phyloP scores from a whole-genome alignment of 345 rosid species.

The Luvunga scandens region DNA sequence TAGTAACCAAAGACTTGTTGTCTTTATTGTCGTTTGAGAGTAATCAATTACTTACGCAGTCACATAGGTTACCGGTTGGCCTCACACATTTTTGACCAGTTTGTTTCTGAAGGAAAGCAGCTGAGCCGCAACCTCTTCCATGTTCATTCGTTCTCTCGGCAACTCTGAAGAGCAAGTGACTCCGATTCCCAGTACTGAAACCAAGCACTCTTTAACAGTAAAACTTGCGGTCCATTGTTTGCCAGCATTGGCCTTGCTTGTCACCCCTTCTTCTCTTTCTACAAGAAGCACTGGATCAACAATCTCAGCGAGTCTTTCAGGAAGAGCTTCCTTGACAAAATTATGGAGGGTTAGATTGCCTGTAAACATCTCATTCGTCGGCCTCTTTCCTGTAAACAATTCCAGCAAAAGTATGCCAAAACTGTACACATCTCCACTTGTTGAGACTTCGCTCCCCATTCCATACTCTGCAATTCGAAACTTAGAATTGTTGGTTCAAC shows the following conservation, averaged over 20 bases:
- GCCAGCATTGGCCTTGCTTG: background rate
- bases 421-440: conserved; percentile 28
- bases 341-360: conserved; percentile 22
- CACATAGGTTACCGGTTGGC: too few species aligned
- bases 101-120: background rate
- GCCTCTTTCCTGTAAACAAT: conserved; percentile 25
- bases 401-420: conserved; percentile 33
- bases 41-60: too few species aligned
- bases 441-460: conserved; percentile 23
- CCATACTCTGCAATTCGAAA: conserved; percentile 29
- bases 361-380: conserved; percentile 23
- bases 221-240: background rate
- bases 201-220: background rate
- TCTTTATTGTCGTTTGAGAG: too few species aligned
- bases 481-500: background rate
- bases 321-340: conserved; percentile 16
- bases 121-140: conserved; percentile 1
- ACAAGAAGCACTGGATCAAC: conserved; percentile 17
- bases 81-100: background rate
- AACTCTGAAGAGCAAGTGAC: conserved; percentile 20
- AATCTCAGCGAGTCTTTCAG: conserved; percentile 11
- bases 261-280: background rate
- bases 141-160: conserved; percentile 9
- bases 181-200: conserved; percentile 17
- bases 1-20: too few species aligned